Base-by-base conservation (phyloP, 2,329 filamentous ascomycete species). In the Dactylellina haptotyla region DNA sequence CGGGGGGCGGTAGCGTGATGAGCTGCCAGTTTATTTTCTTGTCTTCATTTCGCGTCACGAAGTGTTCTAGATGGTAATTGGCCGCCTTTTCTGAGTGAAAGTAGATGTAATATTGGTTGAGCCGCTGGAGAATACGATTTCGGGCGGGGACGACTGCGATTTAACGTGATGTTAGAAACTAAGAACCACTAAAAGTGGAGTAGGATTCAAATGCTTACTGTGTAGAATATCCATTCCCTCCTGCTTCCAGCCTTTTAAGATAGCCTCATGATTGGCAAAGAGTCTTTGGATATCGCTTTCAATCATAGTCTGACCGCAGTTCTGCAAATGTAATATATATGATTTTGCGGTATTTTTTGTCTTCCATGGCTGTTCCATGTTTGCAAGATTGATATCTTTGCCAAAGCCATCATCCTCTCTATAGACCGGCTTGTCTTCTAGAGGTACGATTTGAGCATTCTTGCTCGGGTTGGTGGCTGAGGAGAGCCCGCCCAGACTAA, bases 201-300 rank as follows among this genome's bases (percentile, higher is more conserved):
- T 30, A 45, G 25, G 20, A n/a, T n/a, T n/a, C n/a, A n/a, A 20
- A 45, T 25, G 37, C 59, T 41, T 56, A 54, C 61, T 56, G 20
- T 39, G 34, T 16, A 28, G n/a, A n/a, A 65, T 56, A 18, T 65
- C 48, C 39, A 48, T 65, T 8, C 61, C 61, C 5, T 34, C 26
- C 6, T 51, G 39, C 9, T 50, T 26, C 67, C 67, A 72, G 0
- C 48, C 59, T 28, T 48, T 28, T 10, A 58, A 43, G 2, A 32
- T 53, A 32, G 67, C 67, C 14, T 72, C 45, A 18, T 72, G 62
- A 32, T 72, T 72, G 10, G 53, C 37, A 41, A 72, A 72, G 20
- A 72, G 39, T 25, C 67, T 72, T 6, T 61, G 53, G 20, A 72
- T 65, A 46, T 72, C 67, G 28, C 67, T 72, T 23, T 61, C 59